Evolutionary conservation across 495 filamentous ascomycete species (phyloP).

Genomic region (Aspergillus asperescens): DNA sequence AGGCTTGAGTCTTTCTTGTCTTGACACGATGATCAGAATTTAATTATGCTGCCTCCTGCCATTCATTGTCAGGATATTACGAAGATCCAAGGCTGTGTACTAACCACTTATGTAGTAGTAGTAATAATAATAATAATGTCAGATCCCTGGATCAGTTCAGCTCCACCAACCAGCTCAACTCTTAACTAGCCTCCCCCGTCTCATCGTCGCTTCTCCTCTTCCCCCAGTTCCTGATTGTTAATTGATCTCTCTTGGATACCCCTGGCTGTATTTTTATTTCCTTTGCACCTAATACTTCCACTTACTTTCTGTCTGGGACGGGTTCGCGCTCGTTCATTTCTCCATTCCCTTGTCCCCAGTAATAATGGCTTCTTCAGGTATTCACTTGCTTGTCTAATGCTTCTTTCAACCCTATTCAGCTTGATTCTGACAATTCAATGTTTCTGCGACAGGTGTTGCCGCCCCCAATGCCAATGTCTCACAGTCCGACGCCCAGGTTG

Average conservation of each 20-base stretch:
- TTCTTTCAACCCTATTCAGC: background rate
- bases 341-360: background rate
- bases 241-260: slow-evolving; percentile 5
- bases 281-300: background rate
- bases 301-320: background rate
- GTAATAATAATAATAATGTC: no score
- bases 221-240: background rate
- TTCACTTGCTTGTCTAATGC: background rate
- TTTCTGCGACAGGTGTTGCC: slow-evolving; percentile 1
- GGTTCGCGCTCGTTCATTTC: background rate
- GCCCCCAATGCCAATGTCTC: slow-evolving; percentile 11
- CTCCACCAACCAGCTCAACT: background rate
- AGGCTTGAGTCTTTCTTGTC: background rate
- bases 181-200: background rate
- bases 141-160: no score
- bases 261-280: background rate
- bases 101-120: no score
- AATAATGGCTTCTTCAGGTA: slow-evolving; percentile 12
- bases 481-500: slow-evolving; percentile 37
- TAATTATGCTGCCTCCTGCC: no score
- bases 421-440: slow-evolving; percentile 3
- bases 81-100: no score
- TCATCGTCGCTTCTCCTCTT: background rate
- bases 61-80: no score
- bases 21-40: background rate